phyloP scores from a whole-genome alignment of 495 filamentous ascomycete species.

The Neurospora sp. region DNA sequence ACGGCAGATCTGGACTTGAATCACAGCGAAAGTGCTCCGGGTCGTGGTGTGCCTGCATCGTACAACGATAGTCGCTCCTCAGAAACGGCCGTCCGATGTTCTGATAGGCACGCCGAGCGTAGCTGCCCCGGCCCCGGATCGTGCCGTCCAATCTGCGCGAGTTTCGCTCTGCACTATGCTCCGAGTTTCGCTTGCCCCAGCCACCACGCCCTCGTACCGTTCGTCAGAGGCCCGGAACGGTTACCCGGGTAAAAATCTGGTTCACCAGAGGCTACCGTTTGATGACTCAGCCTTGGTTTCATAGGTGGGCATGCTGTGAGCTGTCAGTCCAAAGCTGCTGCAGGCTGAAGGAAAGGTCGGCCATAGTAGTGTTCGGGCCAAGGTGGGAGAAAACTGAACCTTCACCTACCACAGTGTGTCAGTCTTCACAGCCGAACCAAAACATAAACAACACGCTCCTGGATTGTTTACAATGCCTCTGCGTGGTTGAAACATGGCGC shows the following conservation, averaged over 20 bases:
- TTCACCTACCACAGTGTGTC: neutral
- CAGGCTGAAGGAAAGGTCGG: neutral
- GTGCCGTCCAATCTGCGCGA: neutral
- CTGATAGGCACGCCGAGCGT: slow-evolving; percentile 13
- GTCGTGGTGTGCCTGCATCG: slow-evolving; percentile 17
- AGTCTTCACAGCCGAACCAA: slow-evolving; percentile 5
- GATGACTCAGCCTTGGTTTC: slow-evolving; percentile 10
- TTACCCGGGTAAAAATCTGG: neutral
- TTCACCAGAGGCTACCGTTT: slow-evolving; percentile 1
- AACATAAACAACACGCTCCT: neutral
- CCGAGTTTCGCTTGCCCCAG: neutral
- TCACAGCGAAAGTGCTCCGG: slow-evolving; percentile 13
- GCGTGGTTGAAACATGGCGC: neutral
- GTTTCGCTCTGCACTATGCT: neutral
- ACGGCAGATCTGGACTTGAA: slow-evolving; percentile 12
- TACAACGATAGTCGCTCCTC: slow-evolving; percentile 9
- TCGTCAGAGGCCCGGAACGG: neutral
- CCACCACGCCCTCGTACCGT: slow-evolving; percentile 6
- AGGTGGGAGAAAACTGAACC: neutral
- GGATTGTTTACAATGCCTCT: neutral
- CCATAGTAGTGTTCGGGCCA: neutral
- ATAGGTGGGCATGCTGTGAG: slow-evolving; percentile 2
- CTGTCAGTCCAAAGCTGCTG: slow-evolving; percentile 1
- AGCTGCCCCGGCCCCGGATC: slow-evolving; percentile 5
- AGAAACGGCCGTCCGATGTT: slow-evolving; percentile 2